Conservation (phyloP, 495 filamentous ascomycete genomes). For the Penicillium cosmopolitanum region DNA sequence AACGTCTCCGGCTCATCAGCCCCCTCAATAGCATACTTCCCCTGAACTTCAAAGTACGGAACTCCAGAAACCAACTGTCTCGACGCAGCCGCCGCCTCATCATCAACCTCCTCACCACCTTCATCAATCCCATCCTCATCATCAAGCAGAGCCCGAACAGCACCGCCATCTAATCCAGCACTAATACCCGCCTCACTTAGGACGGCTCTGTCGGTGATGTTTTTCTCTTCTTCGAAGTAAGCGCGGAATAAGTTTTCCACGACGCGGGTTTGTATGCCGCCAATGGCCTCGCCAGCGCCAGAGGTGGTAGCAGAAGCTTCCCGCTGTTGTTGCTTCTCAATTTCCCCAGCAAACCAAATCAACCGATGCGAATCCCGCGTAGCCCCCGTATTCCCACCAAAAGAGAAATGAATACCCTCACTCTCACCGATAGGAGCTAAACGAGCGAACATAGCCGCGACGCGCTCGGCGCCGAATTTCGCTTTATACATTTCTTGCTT, state of each 20-base stretch:
- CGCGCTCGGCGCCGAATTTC: slow-evolving; percentile 64
- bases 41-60: slow-evolving; percentile 73
- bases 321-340: slow-evolving; percentile 44
- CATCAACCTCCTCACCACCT: slow-evolving; percentile 72
- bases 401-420: slow-evolving; percentile 74
- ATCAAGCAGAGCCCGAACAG: slow-evolving; percentile 63
- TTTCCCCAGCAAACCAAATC: slow-evolving; percentile 68
- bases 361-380: slow-evolving; percentile 78
- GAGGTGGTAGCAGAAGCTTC: too few species aligned
- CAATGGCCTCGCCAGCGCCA: slow-evolving; percentile 21
- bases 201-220: slow-evolving; percentile 68
- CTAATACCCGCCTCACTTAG: slow-evolving; percentile 63
- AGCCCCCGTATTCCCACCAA: slow-evolving; percentile 74
- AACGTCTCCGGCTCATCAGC: slow-evolving; percentile 65
- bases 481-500: slow-evolving; percentile 56
- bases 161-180: slow-evolving; percentile 63
- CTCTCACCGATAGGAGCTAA: slow-evolving; percentile 60
- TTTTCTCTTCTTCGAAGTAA: slow-evolving; percentile 78
- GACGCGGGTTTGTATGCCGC: slow-evolving; percentile 61
- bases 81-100: slow-evolving; percentile 65
- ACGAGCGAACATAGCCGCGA: slow-evolving; percentile 57
- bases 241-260: slow-evolving; percentile 69
- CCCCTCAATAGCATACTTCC: slow-evolving; percentile 62
- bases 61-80: slow-evolving; percentile 66
- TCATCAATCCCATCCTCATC: slow-evolving; percentile 57